A percentile compares a stretch with the other conserved stretches of the same genome.
These are phyloP conservation scores for Sclerotinia nivalis DNA, from an alignment of 2,329 filamentous ascomycete species.

Conservation along the genomic window DNA sequence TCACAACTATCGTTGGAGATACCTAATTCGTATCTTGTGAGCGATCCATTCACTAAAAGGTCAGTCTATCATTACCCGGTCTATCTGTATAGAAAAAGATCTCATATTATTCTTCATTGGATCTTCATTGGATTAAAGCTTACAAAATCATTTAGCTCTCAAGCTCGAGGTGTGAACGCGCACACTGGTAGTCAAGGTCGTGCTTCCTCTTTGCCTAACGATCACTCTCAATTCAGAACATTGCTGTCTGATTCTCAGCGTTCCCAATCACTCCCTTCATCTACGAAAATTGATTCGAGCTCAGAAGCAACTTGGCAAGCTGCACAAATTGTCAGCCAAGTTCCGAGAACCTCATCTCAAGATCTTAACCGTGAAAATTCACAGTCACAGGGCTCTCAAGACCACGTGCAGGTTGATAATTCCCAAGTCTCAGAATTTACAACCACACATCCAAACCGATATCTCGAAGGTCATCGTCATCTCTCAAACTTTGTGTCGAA, in stretches of 20 bases:
- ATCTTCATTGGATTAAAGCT: slow-evolving; percentile 1
- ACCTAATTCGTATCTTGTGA: slow-evolving; percentile 19
- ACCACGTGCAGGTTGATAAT: slow-evolving; percentile 15
- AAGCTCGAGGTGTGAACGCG: not conserved
- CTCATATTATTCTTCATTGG: not conserved
- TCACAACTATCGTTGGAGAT: slow-evolving; percentile 10
- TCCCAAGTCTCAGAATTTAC: slow-evolving; percentile 2
- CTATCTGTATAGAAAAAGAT: not conserved
- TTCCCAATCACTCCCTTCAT: slow-evolving; percentile 17
- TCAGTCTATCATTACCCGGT: not conserved
- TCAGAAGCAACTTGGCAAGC: slow-evolving; percentile 27
- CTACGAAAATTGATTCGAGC: slow-evolving; percentile 15
- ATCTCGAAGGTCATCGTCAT: not conserved
- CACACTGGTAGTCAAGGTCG: not conserved
- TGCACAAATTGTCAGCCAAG: slow-evolving; percentile 25
- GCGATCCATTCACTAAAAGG: slow-evolving; percentile 10
- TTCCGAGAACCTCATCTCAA: slow-evolving; percentile 6
- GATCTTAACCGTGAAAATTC: not conserved
- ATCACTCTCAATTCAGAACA: not conserved
- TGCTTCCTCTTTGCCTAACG: slow-evolving; percentile 15
- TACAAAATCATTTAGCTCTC: slow-evolving; percentile 15
- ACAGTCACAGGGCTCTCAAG: slow-evolving; percentile 2
- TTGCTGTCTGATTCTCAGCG: slow-evolving; percentile 16
- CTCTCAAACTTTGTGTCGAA: not conserved
- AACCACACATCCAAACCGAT: not conserved